These are phyloP conservation scores for Orobanche coerulescens DNA, from an alignment of 257 asterid genomes.

Conservation along the genomic window DNA sequence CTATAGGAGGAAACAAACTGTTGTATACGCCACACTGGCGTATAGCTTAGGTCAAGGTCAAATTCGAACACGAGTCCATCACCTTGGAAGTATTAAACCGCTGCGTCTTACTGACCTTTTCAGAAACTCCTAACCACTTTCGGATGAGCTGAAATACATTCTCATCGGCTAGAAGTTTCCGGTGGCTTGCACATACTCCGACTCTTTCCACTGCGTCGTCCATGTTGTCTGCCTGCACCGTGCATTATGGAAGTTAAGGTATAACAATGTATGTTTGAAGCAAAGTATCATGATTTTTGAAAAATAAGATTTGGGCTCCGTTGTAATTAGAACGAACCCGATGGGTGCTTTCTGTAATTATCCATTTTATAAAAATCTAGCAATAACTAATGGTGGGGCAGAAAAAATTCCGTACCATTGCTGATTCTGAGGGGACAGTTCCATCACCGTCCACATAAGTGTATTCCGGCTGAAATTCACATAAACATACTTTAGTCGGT, in stretches of 20 bases:
- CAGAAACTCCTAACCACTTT: conserved; percentile 56
- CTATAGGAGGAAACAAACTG: too few relatives aligned
- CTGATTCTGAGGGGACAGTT: conserved; percentile 81
- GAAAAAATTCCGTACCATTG: conserved; percentile 40
- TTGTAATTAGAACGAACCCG: neutral
- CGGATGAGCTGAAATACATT: conserved; percentile 45
- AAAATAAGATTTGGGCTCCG: neutral
- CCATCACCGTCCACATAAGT: conserved; percentile 76
- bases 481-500: neutral
- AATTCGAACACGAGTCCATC: conserved; percentile 28
- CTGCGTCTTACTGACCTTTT: conserved; percentile 25
- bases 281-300: neutral
- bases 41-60: too few relatives aligned
- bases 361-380: neutral
- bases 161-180: conserved; percentile 42
- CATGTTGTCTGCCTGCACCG: conserved; percentile 56
- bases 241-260: neutral
- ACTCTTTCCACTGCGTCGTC: conserved; percentile 72
- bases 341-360: neutral
- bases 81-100: conserved; percentile 40
- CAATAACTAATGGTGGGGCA: neutral
- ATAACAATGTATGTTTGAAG: neutral
- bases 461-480: conserved; percentile 57
- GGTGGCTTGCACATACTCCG: conserved; percentile 52
- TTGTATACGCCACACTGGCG: too few relatives aligned